Base-by-base conservation (phyloP, 2,329 filamentous ascomycete genomes). In the Pseudocercospora pini-densiflorae region DNA sequence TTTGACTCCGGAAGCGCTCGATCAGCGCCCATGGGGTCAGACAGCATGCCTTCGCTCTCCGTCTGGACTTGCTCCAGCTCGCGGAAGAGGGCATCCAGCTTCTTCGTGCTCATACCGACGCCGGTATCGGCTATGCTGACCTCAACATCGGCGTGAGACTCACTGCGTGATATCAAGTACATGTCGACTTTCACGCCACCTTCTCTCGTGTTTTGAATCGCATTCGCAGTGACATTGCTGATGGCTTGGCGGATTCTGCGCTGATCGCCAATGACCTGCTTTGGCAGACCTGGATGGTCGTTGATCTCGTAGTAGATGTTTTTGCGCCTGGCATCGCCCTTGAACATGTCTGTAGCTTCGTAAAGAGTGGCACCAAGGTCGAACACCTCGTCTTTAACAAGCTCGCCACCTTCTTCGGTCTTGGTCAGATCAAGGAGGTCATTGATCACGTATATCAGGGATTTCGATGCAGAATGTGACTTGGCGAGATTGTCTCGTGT, bases 371-470 rank as follows among this genome's bases (percentile, higher is more conserved):
- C 81, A 16, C 82, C 81, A 3, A 97, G 82, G 73, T 96, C 88
- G 59, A 97, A 93, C 0, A 89, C 80, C 74, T 97, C 93, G 64
- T 94, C 90, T 72, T 93, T 94, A 74, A 94, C 86, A 3, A 97
- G 80, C 1, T 89, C 86, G 57, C 90, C 89, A 0, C 93, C 93
- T 76, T 94, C 91, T 76, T 97, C 93, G 0, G 91, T 91, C 75
- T 96, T 95, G 0, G 94, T 97, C 31, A 97, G 82, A 75, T 97
- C 93, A 0, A 97, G 83, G 1, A 97, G 83, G 76, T 97, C 93
- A 70, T 97, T 97, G 80, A 97, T 97, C 9, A 97, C 93, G 76
- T 96, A 97, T 4, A 97, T 94, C 27, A 97, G 81, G 0, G 93
- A 96, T 75, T 97, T 97, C 0, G 93, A 97, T 3, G 93, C 93